Conservation (phyloP, 1,139 yeast genomes). For the Suhomyces bolitotheri region DNA sequence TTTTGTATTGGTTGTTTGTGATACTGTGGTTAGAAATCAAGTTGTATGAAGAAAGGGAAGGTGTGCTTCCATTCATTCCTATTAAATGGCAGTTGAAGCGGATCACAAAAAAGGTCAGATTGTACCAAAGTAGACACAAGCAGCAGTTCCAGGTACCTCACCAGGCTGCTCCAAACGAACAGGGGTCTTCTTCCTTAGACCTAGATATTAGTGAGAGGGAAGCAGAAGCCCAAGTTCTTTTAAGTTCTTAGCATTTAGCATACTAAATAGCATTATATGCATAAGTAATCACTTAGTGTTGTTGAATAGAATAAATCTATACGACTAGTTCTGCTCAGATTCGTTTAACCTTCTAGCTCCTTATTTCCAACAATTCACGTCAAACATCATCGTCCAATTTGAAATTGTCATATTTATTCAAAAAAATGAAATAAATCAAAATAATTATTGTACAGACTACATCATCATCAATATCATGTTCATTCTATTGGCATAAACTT, state of each 20-base stretch:
- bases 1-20: slow-evolving; percentile 38
- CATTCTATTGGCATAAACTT: too few species aligned
- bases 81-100: slow-evolving; percentile 26
- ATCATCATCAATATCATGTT: too few species aligned
- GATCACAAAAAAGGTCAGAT: slow-evolving; percentile 22
- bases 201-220: slow-evolving; percentile 10
- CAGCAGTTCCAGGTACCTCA: slow-evolving; percentile 5
- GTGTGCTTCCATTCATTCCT: slow-evolving; percentile 33
- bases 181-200: slow-evolving; percentile 1
- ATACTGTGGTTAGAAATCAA: slow-evolving; percentile 25
- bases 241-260: slow-evolving; percentile 2
- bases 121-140: slow-evolving; percentile 17
- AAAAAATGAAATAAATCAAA: too few species aligned
- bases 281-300: too few species aligned
- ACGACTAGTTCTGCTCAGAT: too few species aligned
- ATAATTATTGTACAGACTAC: too few species aligned
- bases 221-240: slow-evolving; percentile 13
- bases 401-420: too few species aligned
- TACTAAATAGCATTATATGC: too few species aligned
- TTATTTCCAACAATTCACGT: too few species aligned
- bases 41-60: slow-evolving; percentile 33
- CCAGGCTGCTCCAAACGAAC: slow-evolving; percentile 1
- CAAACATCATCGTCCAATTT: too few species aligned
- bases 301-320: too few species aligned
- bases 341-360: too few species aligned